Evolutionary conservation across 208 protist species (phyloP), one percentile per base, ranked within the genome.

Genomic region (Acanthamoeba sp.): DNA sequence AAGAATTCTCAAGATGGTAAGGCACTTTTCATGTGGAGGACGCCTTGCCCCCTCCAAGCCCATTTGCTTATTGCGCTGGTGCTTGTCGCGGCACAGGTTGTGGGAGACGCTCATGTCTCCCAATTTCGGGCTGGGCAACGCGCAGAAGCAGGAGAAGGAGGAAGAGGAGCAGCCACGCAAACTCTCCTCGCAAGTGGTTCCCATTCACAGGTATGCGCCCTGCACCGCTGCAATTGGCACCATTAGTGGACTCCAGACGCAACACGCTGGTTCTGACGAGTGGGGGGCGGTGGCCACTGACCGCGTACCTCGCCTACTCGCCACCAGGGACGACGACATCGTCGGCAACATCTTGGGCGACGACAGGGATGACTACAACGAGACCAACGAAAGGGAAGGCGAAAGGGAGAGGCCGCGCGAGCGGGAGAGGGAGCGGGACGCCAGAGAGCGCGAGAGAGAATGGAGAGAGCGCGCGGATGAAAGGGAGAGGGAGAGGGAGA

Each of bases 101-200:
- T 88, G 78, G 78, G 78, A 88, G 27, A 59, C 48, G 48, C 78
- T 88, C 40, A n/a, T 45, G 69, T 78, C 69, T 45, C 69, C 69
- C 69, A 78, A 78, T 32, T 78, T 78, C 27, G 69, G 69, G 20
- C 36, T 78, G 6, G 69, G 29, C 27, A 27, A 34, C 5, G 69
- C 34, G 27, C 24, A 34, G 18, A 27, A 22, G 27, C 69, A 78
- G 29, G 69, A 66, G 24, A 66, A 66, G 57, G 27, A 34, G 69
- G 36, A 27, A 22, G 69, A 78, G 29, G 69, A 36, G 69, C 29
- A 6, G 18, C 34, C 36, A 24, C 69, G 69, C 29, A 78, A 78
- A 32, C 29, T 78, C 32, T 78, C 69, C 20, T 78, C 69, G 29
- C 69, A 78, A 42, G 69, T 78, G 27, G 69, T 78, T 16, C 69